Conservation (phyloP, 2,329 filamentous ascomycete genomes). For the Calonectria pseudoreteaudii region DNA sequence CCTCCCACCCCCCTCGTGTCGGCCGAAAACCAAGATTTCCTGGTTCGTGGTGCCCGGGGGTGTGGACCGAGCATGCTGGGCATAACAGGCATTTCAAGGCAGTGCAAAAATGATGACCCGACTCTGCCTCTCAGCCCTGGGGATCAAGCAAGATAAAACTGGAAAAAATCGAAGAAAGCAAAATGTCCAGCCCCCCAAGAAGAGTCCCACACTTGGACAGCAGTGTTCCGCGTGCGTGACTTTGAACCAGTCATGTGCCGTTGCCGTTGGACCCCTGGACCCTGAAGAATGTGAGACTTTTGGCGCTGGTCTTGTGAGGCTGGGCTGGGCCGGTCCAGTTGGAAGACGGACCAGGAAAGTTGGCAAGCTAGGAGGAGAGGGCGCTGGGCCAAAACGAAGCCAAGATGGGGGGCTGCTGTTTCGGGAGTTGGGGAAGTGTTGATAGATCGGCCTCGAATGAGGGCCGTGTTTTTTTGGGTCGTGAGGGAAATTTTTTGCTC, state of each 20-base stretch:
- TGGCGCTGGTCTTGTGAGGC: conserved; percentile 23
- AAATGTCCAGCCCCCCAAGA: background rate
- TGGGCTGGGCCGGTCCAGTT: conserved; percentile 36
- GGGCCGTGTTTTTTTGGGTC: background rate
- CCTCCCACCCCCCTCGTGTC: conserved; percentile 19
- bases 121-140: background rate
- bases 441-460: conserved; percentile 1
- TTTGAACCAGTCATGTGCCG: conserved; percentile 26
- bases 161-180: background rate
- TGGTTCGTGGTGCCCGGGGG: background rate
- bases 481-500: background rate
- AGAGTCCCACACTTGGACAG: background rate
- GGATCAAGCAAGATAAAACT: background rate
- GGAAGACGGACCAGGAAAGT: conserved; percentile 23
- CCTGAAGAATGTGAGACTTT: conserved; percentile 23
- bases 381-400: background rate
- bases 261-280: conserved; percentile 35
- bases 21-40: conserved; percentile 42
- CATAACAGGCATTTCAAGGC: background rate
- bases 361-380: background rate
- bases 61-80: background rate
- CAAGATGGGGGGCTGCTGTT: background rate
- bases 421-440: background rate
- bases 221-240: conserved; percentile 6
- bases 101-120: background rate